These are phyloP conservation scores for Fusarium pseudonygamai DNA, from an alignment of 2,329 filamentous ascomycete genomes.

Conservation along the genomic window DNA sequence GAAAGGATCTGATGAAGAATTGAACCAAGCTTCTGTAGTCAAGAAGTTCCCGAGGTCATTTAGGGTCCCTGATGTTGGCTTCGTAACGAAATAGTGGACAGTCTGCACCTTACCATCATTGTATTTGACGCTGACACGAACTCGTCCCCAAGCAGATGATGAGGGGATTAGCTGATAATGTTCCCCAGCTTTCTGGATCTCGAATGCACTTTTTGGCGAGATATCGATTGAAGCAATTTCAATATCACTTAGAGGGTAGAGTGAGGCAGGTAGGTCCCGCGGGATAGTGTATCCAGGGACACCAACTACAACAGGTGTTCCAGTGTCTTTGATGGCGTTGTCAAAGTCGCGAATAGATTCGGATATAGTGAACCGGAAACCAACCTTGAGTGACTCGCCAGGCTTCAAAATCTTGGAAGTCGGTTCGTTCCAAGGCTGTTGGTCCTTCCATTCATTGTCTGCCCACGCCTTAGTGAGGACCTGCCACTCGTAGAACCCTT, in stretches of 20 bases:
- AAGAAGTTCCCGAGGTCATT: constrained; percentile 61
- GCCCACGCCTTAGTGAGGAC: constrained; percentile 63
- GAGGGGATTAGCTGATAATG: constrained; percentile 54
- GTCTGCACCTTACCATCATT: constrained; percentile 59
- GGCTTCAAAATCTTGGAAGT: constrained; percentile 57
- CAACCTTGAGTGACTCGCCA: constrained; percentile 58
- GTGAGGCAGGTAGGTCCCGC: constrained; percentile 54
- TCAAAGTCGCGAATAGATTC: constrained; percentile 59
- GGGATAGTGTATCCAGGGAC: constrained; percentile 66
- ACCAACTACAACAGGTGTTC: constrained; percentile 60
- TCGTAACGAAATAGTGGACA: constrained; percentile 66
- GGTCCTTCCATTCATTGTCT: constrained; percentile 63
- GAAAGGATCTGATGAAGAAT: constrained; percentile 62
- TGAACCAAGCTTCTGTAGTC: constrained; percentile 63
- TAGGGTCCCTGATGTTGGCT: constrained; percentile 55
- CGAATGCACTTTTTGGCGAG: constrained; percentile 51
- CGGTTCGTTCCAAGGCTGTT: constrained; percentile 64
- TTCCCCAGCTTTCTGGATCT: constrained; percentile 11
- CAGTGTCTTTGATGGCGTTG: constrained; percentile 53
- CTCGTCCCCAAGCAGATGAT: constrained; percentile 58
- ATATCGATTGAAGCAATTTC: constrained; percentile 52
- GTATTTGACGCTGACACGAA: constrained; percentile 59
- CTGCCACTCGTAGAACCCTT: constrained; percentile 70
- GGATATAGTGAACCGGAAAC: constrained; percentile 61
- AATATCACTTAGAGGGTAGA: constrained; percentile 56